Conservation (phyloP, 495 filamentous ascomycete species). For the Glarea lozoyensis region DNA sequence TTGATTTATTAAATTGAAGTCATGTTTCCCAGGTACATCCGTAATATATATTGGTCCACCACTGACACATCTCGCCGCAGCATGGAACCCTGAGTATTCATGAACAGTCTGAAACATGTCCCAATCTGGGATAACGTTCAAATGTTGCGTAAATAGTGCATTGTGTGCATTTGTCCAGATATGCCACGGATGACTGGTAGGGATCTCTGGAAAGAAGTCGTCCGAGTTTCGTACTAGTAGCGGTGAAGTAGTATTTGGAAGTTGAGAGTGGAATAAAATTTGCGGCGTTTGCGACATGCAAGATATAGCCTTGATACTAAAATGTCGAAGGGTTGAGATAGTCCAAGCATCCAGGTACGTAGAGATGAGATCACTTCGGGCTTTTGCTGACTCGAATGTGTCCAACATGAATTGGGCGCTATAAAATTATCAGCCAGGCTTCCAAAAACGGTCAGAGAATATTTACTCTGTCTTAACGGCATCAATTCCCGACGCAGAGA, state of each 20-base stretch:
- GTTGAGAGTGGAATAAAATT: constrained; percentile 72
- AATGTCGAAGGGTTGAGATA: constrained; percentile 64
- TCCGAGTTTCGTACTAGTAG: constrained; percentile 80
- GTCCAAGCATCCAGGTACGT: constrained; percentile 85
- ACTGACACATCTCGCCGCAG: constrained; percentile 78
- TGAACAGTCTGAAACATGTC: constrained; percentile 96
- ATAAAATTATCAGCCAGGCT: not conserved
- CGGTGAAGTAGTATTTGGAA: constrained; percentile 60
- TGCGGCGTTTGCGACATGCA: constrained; percentile 89
- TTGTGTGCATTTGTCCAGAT: constrained; percentile 92
- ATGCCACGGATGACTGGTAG: constrained; percentile 82
- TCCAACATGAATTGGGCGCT: constrained; percentile 77
- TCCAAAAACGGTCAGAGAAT: not conserved
- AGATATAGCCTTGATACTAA: constrained; percentile 68
- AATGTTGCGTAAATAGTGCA: constrained; percentile 60
- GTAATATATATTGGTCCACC: constrained; percentile 94
- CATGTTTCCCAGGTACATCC: constrained; percentile 74
- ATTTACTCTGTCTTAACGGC: constrained; percentile 61
- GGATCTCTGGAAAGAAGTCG: constrained; percentile 82
- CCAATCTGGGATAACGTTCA: constrained; percentile 70
- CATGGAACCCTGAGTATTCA: constrained; percentile 71
- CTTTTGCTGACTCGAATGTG: constrained; percentile 54
- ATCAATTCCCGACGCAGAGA: constrained; percentile 60
- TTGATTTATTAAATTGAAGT: constrained; percentile 61
- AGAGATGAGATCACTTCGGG: constrained; percentile 57